Percentiles rank a stretch among this genome's conserved stretches.
Conservation (phyloP, 345 rosid genomes). For the Salix arbutifolia region DNA sequence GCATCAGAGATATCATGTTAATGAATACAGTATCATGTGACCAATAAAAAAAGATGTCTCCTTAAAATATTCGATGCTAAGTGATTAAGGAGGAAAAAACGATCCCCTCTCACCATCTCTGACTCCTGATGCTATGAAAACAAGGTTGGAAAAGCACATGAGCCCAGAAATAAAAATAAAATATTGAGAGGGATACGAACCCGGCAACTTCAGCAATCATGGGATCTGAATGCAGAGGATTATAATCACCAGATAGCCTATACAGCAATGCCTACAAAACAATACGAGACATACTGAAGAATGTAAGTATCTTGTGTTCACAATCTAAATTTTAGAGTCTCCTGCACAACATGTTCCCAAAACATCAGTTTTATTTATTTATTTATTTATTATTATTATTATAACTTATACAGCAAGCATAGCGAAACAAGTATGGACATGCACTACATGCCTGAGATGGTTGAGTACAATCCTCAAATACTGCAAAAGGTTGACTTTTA, state of each 20-base stretch:
- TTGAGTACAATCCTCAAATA: conserved; percentile 62
- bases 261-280: conserved; percentile 79
- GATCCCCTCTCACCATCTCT: neutral
- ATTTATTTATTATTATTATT: no score
- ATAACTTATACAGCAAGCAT: neutral
- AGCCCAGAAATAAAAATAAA: neutral
- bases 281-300: neutral
- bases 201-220: conserved; percentile 68
- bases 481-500: conserved; percentile 49
- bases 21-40: neutral
- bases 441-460: conserved; percentile 71
- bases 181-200: conserved; percentile 37
- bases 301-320: neutral
- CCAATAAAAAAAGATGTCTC: neutral
- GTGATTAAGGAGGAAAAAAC: neutral
- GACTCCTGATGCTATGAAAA: neutral
- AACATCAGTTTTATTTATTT: no score
- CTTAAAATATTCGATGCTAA: neutral
- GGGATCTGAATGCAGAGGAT: conserved; percentile 95
- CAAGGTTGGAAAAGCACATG: neutral
- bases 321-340: neutral
- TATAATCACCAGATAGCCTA: conserved; percentile 90
- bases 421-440: neutral
- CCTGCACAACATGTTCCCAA: neutral
- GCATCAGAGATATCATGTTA: neutral